Evolutionary conservation across 2,329 filamentous ascomycete species (phyloP).

Genomic region (Fonsecaea nubica): DNA sequence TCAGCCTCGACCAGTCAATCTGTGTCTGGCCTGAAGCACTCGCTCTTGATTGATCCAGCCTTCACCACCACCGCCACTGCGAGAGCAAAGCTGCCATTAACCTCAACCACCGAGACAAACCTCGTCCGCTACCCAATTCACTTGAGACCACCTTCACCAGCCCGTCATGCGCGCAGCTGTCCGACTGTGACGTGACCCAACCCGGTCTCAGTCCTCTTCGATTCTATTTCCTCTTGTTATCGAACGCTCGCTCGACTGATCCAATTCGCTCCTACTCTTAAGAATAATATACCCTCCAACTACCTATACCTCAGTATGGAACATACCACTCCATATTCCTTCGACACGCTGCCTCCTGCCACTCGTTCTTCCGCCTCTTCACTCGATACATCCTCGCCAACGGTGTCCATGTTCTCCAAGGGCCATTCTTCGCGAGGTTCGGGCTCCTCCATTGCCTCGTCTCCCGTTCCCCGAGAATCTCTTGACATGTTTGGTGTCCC

Average conservation of each 20-base stretch:
- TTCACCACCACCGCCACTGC: neutral
- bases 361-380: slow-evolving; percentile 29
- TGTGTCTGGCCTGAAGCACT: slow-evolving; percentile 9
- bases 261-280: slow-evolving; percentile 1
- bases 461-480: slow-evolving; percentile 57
- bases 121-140: neutral
- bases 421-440: slow-evolving; percentile 39
- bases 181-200: slow-evolving; percentile 30
- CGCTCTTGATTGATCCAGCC: slow-evolving; percentile 5
- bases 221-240: slow-evolving; percentile 24
- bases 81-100: neutral
- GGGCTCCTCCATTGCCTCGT: slow-evolving; percentile 66
- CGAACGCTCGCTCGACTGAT: slow-evolving; percentile 26
- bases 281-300: slow-evolving; percentile 20
- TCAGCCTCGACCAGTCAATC: slow-evolving; percentile 18
- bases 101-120: slow-evolving; percentile 1
- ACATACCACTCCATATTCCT: slow-evolving; percentile 12
- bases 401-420: slow-evolving; percentile 36
- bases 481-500: slow-evolving; percentile 58
- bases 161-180: slow-evolving; percentile 34
- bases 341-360: slow-evolving; percentile 21
- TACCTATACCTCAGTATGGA: slow-evolving; percentile 28
- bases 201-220: slow-evolving; percentile 20
- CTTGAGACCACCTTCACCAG: slow-evolving; percentile 12
- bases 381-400: slow-evolving; percentile 32